Conservation (phyloP, 2,329 filamentous ascomycete genomes). For the Ophiostoma perfectum region DNA sequence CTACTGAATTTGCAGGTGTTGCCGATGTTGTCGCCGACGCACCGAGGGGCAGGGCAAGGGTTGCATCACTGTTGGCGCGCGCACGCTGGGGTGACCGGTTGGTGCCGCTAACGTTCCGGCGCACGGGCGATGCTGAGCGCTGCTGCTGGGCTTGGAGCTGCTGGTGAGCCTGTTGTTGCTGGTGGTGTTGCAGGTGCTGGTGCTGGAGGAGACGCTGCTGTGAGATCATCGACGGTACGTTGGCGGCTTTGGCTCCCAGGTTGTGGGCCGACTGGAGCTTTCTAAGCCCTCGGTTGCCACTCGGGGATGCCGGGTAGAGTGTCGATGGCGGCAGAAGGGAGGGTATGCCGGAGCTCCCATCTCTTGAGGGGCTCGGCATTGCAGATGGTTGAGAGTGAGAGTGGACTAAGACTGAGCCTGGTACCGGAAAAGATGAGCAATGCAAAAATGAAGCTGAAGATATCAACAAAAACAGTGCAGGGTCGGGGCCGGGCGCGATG, state of each 20-base stretch:
- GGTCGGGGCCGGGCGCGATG: not conserved
- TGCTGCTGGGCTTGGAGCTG: slow-evolving; percentile 49
- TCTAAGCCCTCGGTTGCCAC: slow-evolving; percentile 62
- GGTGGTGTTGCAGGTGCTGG: slow-evolving; percentile 35
- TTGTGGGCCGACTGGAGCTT: slow-evolving; percentile 72
- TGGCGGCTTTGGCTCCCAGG: slow-evolving; percentile 51
- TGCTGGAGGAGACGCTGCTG: slow-evolving; percentile 45
- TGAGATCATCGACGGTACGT: slow-evolving; percentile 53
- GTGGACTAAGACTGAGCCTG: not conserved
- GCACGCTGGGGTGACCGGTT: slow-evolving; percentile 49
- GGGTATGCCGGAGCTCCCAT: slow-evolving; percentile 29
- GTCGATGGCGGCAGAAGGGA: slow-evolving; percentile 31
- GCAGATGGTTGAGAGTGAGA: slow-evolving; percentile 12
- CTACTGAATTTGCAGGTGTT: slow-evolving; percentile 34
- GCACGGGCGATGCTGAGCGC: slow-evolving; percentile 33
- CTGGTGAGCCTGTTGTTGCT: slow-evolving; percentile 30
- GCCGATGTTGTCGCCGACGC: slow-evolving; percentile 28
- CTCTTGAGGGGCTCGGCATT: slow-evolving; percentile 35
- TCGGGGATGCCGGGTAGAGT: slow-evolving; percentile 53
- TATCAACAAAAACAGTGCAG: not conserved
- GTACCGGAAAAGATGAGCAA: too few relatives aligned
- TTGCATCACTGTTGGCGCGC: slow-evolving; percentile 69
- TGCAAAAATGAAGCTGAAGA: not conserved
- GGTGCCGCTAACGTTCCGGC: slow-evolving; percentile 31
- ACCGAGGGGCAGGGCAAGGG: slow-evolving; percentile 22